Percentiles rank a stretch among this genome's conserved stretches.
phyloP scores from a whole-genome alignment of 257 asterid genomes.

The Penstemon eatonii region DNA sequence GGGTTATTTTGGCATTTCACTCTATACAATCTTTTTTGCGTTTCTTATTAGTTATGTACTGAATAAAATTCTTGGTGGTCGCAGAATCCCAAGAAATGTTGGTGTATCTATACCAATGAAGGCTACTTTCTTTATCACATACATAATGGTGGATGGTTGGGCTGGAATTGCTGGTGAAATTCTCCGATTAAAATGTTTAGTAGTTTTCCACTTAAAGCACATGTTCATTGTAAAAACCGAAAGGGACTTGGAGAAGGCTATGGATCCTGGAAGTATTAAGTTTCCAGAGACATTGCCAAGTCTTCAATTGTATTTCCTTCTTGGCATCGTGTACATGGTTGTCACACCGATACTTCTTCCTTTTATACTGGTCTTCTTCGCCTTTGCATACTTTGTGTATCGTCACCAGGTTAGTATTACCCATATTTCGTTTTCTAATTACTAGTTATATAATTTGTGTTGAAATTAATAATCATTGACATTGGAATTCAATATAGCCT shows the following conservation, averaged over 20 bases:
- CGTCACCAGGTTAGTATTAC: constrained; percentile 84
- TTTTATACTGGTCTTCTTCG: constrained; percentile 80
- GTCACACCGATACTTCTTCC: constrained; percentile 97
- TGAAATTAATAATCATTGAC: not conserved
- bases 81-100: constrained; percentile 84
- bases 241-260: constrained; percentile 78
- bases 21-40: not conserved
- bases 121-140: constrained; percentile 91
- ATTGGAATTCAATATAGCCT: not conserved
- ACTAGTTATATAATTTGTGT: not conserved
- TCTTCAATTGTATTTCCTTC: constrained; percentile 80
- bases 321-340: constrained; percentile 79
- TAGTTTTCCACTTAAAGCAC: constrained; percentile 74
- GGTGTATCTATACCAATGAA: constrained; percentile 96
- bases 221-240: constrained; percentile 81
- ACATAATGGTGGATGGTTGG: constrained; percentile 95
- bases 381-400: constrained; percentile 86
- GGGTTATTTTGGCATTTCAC: not conserved
- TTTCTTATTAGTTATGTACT: not conserved
- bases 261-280: constrained; percentile 73
- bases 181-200: constrained; percentile 73
- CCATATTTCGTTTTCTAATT: constrained; percentile 5
- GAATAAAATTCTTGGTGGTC: constrained; percentile 22
- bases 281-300: constrained; percentile 85
- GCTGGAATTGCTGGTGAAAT: constrained; percentile 93